These are phyloP conservation scores for Calocybe indica DNA, from an alignment of 768 basidiomycete species.

Conservation along the genomic window DNA sequence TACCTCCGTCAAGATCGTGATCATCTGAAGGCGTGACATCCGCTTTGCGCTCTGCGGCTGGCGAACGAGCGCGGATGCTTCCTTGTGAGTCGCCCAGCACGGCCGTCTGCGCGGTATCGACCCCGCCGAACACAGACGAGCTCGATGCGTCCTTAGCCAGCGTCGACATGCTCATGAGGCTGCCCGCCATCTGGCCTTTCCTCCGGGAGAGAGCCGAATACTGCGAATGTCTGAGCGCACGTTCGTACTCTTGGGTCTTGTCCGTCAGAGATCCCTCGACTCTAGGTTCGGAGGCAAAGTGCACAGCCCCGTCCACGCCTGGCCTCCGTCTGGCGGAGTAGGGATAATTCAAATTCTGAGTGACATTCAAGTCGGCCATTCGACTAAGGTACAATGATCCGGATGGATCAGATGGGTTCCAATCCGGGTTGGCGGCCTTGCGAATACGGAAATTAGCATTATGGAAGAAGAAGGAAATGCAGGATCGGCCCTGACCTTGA, in stretches of 20 bases:
- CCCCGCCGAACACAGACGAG: slow-evolving; percentile 42
- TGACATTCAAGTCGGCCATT: slow-evolving; percentile 64
- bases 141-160: slow-evolving; percentile 31
- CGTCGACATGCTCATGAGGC: slow-evolving; percentile 43
- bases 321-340: slow-evolving; percentile 23
- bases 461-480: background rate
- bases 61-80: slow-evolving; percentile 25
- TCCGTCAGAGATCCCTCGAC: slow-evolving; percentile 36
- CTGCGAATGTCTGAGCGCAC: slow-evolving; percentile 67
- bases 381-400: slow-evolving; percentile 87
- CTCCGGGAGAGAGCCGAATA: slow-evolving; percentile 44
- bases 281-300: slow-evolving; percentile 24
- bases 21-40: slow-evolving; percentile 38
- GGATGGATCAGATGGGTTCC: slow-evolving; percentile 88
- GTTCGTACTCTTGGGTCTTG: slow-evolving; percentile 69
- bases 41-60: background rate
- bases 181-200: slow-evolving; percentile 33
- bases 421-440: slow-evolving; percentile 89
- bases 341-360: slow-evolving; percentile 28
- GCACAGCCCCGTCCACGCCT: slow-evolving; percentile 20
- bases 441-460: background rate
- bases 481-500: slow-evolving; percentile 50
- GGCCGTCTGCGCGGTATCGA: slow-evolving; percentile 60
- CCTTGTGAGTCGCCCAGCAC: slow-evolving; percentile 75
- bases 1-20: slow-evolving; percentile 43